A percentile compares a stretch with the other conserved stretches of the same genome.
These are phyloP conservation scores for Cornus controversa DNA, from an alignment of 148 eudicot genomes.

Conservation along the genomic window DNA sequence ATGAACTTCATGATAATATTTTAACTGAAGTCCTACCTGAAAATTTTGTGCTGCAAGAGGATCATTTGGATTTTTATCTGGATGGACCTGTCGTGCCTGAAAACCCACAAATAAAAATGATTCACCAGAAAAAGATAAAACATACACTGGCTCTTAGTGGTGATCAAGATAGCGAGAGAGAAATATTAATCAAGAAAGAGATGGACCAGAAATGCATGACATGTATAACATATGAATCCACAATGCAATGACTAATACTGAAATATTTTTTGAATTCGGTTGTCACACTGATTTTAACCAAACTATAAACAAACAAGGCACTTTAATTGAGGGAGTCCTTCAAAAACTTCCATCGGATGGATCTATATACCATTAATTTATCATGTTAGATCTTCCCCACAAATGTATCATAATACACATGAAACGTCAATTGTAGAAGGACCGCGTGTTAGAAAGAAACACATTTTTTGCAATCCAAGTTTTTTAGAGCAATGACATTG, in stretches of 20 bases:
- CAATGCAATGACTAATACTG: background rate
- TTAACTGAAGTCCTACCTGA: conserved; percentile 53
- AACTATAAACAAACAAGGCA: background rate
- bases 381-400: no score
- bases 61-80: conserved; percentile 91
- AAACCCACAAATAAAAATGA: conserved; percentile 13
- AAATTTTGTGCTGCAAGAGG: conserved; percentile 93
- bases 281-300: background rate
- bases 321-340: background rate
- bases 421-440: no score
- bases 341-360: background rate
- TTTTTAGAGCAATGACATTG: no score
- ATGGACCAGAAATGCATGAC: conserved; percentile 1
- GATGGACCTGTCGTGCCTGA: conserved; percentile 96
- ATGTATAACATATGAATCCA: background rate
- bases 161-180: conserved; percentile 2
- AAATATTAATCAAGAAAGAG: background rate
- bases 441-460: no score
- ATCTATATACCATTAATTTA: no score
- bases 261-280: no score
- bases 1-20: background rate
- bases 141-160: background rate
- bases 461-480: no score
- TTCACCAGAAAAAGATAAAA: background rate
- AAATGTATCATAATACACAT: no score